Base-by-base conservation (phyloP, 2,329 filamentous ascomycete species). In the Stemphylium vesicarium region DNA sequence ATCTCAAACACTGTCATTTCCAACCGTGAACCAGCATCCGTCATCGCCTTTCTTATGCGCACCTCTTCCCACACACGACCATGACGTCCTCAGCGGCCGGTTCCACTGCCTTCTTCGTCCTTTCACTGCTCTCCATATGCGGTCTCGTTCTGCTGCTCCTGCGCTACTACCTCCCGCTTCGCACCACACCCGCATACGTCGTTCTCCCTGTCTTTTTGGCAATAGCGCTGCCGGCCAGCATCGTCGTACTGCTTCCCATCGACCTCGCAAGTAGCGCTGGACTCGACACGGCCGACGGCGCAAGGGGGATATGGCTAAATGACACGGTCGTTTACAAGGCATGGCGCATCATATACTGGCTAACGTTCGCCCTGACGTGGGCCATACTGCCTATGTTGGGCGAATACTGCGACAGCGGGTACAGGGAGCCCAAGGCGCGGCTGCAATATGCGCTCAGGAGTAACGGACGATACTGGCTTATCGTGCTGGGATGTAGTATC, bases 301-400 rank as follows among this genome's bases (percentile, higher is more conserved):
- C 85, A 13, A 85, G 88, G 64, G 95, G 93, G 31, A 90, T 99
- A 70, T 97, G 93, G 91, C 84, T 99, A 31, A 89, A 91, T 4
- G 82, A 89, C 62, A 81, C 87, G 44, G 84, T 93, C 24, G 81
- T 97, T 43, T 81, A 96, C 69, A 91, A 97, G 20, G 89, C 89
- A 53, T 99, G 95, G 95, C 86, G 94, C 71, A 94, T 99, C 62
- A 89, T 90, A 16, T 99, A 99, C 78, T 99, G 95, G 95, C 82
- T 99, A 50, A 98, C 94, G 0, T 99, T 99, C 78, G 87, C 88
- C 45, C 79, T 99, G 70, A 98, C 94, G 51, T 99, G 95, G 95
- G 85, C 92, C 58, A 92, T 99, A 59, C 87, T 99, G 32, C 95
- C 95, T 12, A 85, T 98, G 45, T 86, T 99, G 52, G 95, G 89